Conservation (phyloP, 495 filamentous ascomycete species). For the Penicillium antarcticum region DNA sequence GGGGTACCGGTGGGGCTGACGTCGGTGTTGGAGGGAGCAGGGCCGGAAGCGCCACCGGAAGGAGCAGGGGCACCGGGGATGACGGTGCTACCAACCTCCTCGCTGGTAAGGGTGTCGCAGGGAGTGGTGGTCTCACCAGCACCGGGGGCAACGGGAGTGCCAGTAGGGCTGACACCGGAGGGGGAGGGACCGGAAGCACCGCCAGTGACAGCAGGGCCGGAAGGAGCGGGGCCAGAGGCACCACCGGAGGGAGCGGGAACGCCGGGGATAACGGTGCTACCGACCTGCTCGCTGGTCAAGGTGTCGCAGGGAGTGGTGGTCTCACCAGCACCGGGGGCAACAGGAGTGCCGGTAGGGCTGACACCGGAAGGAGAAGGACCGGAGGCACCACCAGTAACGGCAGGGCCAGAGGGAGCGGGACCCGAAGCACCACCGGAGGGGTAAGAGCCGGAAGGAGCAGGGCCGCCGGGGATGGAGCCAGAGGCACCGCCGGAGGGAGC, state of each 20-base stretch:
- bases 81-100: not conserved
- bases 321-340: not conserved
- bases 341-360: conserved; percentile 1
- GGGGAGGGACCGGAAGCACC: conserved; percentile 4
- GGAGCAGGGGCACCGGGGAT: conserved; percentile 1
- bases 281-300: conserved; percentile 10
- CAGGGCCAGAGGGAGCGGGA: not conserved
- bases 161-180: conserved; percentile 4
- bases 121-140: not conserved
- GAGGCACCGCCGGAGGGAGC: conserved; percentile 7
- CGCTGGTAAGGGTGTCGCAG: not conserved
- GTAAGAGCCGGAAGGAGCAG: conserved; percentile 2
- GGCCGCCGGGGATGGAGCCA: conserved; percentile 1
- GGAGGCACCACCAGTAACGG: conserved; percentile 6
- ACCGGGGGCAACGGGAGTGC: conserved; percentile 4
- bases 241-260: not conserved
- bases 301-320: conserved; percentile 19
- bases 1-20: not conserved
- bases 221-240: not conserved
- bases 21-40: conserved; percentile 8
- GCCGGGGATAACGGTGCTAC: conserved; percentile 6
- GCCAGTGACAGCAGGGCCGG: conserved; percentile 1
- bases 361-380: conserved; percentile 3
- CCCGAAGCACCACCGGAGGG: not conserved
- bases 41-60: conserved; percentile 6